Conservation (phyloP, 768 basidiomycete genomes). For the Auricularia cornea region DNA sequence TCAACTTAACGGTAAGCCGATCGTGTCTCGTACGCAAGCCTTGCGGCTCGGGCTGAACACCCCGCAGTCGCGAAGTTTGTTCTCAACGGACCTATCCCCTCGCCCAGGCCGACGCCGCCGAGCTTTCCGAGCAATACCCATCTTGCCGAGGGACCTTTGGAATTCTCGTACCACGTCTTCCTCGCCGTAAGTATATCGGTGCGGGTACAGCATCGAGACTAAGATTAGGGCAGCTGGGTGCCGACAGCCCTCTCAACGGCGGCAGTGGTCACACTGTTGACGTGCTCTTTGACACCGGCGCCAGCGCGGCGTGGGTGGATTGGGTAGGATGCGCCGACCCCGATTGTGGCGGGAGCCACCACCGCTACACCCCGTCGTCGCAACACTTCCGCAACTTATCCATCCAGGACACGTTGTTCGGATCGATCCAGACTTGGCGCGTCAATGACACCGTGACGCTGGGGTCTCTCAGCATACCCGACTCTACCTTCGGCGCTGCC, state of each 20-base stretch:
- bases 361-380: background rate
- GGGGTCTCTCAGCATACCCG: background rate
- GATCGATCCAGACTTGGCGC: background rate
- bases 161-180: slow-evolving; percentile 5
- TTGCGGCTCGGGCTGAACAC: too few species aligned
- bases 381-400: slow-evolving; percentile 1
- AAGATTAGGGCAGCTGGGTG: background rate
- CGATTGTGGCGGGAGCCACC: background rate
- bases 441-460: slow-evolving; percentile 5
- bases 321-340: background rate
- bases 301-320: slow-evolving; percentile 2
- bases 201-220: too few species aligned
- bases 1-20: background rate
- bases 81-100: background rate
- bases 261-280: background rate
- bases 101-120: background rate
- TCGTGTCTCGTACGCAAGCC: too few species aligned
- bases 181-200: background rate
- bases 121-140: background rate
- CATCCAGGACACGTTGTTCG: background rate
- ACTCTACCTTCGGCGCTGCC: slow-evolving; percentile 3
- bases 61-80: slow-evolving; percentile 1
- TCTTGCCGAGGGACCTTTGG: background rate
- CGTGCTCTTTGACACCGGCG: slow-evolving; percentile 4
- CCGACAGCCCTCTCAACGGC: background rate